Evolutionary conservation across 768 basidiomycete genomes (phyloP).

Genomic region (Mycena kentingensis): DNA sequence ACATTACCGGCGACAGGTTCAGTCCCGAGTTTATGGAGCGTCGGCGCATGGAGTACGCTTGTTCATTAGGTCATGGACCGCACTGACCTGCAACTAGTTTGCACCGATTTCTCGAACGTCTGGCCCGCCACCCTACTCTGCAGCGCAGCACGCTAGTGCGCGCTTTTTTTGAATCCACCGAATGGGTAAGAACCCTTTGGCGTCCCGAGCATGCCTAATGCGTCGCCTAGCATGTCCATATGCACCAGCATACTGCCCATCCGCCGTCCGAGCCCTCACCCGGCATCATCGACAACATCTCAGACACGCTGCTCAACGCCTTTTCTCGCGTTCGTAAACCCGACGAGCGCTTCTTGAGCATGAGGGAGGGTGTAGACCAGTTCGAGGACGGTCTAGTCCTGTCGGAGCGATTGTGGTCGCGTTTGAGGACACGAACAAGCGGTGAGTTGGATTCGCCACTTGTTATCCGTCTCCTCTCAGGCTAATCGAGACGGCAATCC

Average conservation of each 20-base stretch:
- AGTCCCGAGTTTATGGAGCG: constrained; percentile 97
- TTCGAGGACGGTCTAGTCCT: constrained; percentile 91
- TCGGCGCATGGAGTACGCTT: constrained; percentile 77
- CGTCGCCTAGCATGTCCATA: constrained; percentile 77
- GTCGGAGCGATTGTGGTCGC: constrained; percentile 79
- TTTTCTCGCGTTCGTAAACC: constrained; percentile 96
- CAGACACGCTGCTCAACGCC: constrained; percentile 94
- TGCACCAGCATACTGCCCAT: constrained; percentile 95
- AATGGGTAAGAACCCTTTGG: constrained; percentile 78
- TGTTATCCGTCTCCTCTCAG: constrained; percentile 57
- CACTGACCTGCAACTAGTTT: constrained; percentile 52
- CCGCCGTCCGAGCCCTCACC: constrained; percentile 82
- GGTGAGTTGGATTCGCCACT: constrained; percentile 59
- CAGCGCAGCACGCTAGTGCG: constrained; percentile 89
- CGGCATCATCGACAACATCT: constrained; percentile 90
- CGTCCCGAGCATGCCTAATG: constrained; percentile 1
- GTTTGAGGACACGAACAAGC: constrained; percentile 78
- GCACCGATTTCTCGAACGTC: constrained; percentile 86
- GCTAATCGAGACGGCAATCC: constrained; percentile 82
- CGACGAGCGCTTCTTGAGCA: constrained; percentile 90
- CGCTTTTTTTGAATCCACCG: constrained; percentile 93
- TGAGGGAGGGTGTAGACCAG: constrained; percentile 91
- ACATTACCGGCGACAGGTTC: constrained; percentile 96
- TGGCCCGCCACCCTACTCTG: constrained; percentile 92
- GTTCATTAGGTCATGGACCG: constrained; percentile 7